Evolutionary conservation across 768 basidiomycete genomes (phyloP).

Genomic region (Boletus rufocinnamomeus): DNA sequence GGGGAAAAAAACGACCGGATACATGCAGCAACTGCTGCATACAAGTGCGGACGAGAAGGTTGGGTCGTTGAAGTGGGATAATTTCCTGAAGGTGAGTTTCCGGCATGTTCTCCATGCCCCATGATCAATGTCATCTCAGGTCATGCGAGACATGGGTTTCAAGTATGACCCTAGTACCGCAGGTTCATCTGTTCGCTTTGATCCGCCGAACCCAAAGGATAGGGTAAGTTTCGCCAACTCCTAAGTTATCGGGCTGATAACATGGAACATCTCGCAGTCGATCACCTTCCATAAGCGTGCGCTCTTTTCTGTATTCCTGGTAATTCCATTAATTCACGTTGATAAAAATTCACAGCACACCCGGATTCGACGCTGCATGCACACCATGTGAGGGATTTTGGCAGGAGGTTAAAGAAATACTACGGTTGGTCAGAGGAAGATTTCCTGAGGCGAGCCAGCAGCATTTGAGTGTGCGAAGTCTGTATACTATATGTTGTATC

Average conservation of each 20-base stretch:
- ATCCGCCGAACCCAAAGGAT: conserved; percentile 61
- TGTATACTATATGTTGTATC: conserved; percentile 1
- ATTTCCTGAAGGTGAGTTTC: conserved; percentile 63
- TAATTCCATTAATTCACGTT: neutral
- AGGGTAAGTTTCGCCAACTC: conserved; percentile 36
- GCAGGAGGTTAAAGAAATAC: conserved; percentile 56
- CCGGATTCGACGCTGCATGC: conserved; percentile 67
- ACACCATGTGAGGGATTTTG: conserved; percentile 50
- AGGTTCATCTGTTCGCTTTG: conserved; percentile 81
- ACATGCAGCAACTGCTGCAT: conserved; percentile 66
- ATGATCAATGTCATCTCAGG: conserved; percentile 38
- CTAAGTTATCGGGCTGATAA: conserved; percentile 4
- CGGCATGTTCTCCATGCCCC: neutral
- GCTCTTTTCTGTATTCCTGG: conserved; percentile 7
- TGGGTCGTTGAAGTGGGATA: conserved; percentile 77
- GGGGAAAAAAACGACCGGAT: conserved; percentile 55
- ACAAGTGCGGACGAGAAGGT: conserved; percentile 56
- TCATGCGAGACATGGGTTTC: conserved; percentile 82
- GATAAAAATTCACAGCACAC: conserved; percentile 51
- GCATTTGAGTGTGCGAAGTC: conserved; percentile 4
- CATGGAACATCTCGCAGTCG: conserved; percentile 40
- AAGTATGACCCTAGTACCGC: conserved; percentile 71
- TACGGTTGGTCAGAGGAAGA: conserved; percentile 68
- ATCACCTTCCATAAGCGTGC: conserved; percentile 79
- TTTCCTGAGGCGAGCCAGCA: conserved; percentile 31